These are phyloP conservation scores for Fusarium mexicanum DNA, from an alignment of 2,329 filamentous ascomycete genomes.

Conservation along the genomic window DNA sequence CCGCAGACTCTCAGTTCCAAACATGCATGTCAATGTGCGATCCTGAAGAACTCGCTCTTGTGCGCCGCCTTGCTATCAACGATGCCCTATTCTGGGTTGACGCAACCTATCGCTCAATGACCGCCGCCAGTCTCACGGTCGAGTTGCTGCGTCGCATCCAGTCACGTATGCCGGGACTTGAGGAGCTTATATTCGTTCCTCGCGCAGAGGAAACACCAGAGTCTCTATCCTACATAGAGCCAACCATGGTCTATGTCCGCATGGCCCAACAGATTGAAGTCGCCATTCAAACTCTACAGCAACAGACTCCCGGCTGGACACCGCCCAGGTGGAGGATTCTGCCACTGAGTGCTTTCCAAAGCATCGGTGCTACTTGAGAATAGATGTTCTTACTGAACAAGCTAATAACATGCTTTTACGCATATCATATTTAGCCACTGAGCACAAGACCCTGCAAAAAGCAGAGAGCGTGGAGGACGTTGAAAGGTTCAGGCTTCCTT, in stretches of 20 bases:
- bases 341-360: constrained; percentile 42
- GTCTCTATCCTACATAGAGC: constrained; percentile 44
- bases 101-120: constrained; percentile 49
- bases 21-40: constrained; percentile 56
- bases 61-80: constrained; percentile 57
- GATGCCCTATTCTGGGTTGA: constrained; percentile 56
- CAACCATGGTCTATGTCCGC: constrained; percentile 46
- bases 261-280: constrained; percentile 51
- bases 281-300: constrained; percentile 48
- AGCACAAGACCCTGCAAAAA: not conserved
- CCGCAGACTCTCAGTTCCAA: constrained; percentile 56
- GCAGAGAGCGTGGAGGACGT: not conserved
- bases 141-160: constrained; percentile 53
- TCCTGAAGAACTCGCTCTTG: constrained; percentile 51
- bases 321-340: constrained; percentile 53
- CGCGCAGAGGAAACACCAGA: constrained; percentile 50
- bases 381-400: not conserved
- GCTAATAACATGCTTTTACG: not conserved
- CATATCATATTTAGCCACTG: not conserved
- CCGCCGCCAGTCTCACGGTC: constrained; percentile 52
- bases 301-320: constrained; percentile 45
- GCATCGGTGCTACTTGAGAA: constrained; percentile 13
- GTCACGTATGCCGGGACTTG: constrained; percentile 51
- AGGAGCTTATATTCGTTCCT: constrained; percentile 57
- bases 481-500: not conserved